Evolutionary conservation across 352 stramenopile genomes (phyloP).

Genomic region (Phytopythium helicoides): DNA sequence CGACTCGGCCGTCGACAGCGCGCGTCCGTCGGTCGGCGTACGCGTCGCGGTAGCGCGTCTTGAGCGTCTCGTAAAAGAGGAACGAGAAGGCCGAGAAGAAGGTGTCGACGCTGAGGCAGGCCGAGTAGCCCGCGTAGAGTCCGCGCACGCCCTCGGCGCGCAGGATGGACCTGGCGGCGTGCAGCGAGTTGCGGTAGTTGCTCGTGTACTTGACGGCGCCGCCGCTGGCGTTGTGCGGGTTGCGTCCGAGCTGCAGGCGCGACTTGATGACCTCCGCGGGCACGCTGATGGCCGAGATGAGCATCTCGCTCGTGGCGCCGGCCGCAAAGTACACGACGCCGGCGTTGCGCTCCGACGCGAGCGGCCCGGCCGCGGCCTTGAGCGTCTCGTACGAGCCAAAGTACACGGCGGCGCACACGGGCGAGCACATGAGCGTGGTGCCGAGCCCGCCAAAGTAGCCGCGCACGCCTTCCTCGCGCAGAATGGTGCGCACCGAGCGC

Average conservation of each 20-base stretch:
- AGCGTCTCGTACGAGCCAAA: constrained; percentile 80
- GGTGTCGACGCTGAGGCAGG: constrained; percentile 77
- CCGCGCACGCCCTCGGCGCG: constrained; percentile 56
- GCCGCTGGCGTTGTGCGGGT: constrained; percentile 64
- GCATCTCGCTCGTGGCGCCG: constrained; percentile 56
- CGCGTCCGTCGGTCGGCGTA: constrained; percentile 31
- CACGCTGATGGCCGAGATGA: constrained; percentile 72
- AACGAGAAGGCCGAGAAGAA: constrained; percentile 84
- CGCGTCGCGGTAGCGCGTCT: constrained; percentile 44
- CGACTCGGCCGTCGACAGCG: constrained; percentile 53
- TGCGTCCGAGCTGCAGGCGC: constrained; percentile 67
- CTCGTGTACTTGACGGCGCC: constrained; percentile 63
- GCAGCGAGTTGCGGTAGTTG: constrained; percentile 65
- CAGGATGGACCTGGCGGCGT: constrained; percentile 65
- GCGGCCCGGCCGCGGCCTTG: constrained; percentile 43
- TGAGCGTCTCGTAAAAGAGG: constrained; percentile 79
- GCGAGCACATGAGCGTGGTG: constrained; percentile 74
- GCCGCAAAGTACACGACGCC: constrained; percentile 69
- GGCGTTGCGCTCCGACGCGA: constrained; percentile 43
- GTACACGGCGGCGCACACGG: constrained; percentile 70
- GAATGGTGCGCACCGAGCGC: constrained; percentile 57
- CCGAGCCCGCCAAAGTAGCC: constrained; percentile 70
- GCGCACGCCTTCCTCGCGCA: constrained; percentile 68
- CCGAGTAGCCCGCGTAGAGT: constrained; percentile 73
- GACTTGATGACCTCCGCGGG: constrained; percentile 85